phyloP scores from a whole-genome alignment of 148 eudicot genomes.

The Cornus controversa region DNA sequence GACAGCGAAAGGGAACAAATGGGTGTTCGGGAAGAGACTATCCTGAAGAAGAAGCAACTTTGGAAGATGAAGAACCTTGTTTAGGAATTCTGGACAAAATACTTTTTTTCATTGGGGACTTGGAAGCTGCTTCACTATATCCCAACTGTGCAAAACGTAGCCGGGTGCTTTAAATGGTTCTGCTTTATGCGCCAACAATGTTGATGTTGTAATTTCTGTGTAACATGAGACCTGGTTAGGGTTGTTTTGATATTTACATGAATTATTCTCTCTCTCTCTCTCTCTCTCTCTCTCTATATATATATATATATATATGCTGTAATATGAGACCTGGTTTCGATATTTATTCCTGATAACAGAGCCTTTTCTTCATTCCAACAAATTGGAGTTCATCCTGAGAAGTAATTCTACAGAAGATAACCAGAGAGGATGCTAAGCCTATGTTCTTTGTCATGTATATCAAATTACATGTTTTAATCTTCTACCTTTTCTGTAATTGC shows the following conservation, averaged over 20 bases:
- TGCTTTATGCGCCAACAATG: background rate
- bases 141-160: constrained; percentile 46
- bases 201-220: background rate
- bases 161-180: constrained; percentile 27
- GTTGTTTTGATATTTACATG: background rate
- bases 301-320: background rate
- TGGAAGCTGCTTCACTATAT: constrained; percentile 61
- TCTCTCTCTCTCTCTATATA: too few relatives aligned
- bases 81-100: constrained; percentile 61
- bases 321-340: background rate
- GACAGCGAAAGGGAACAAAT: constrained; percentile 17
- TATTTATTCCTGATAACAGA: background rate
- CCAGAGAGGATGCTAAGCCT: too few relatives aligned
- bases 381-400: too few relatives aligned
- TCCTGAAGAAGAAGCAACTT: constrained; percentile 18
- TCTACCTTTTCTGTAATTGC: too few relatives aligned
- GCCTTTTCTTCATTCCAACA: too few relatives aligned
- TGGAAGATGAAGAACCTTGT: constrained; percentile 26
- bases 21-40: constrained; percentile 12
- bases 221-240: background rate
- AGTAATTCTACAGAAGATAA: too few relatives aligned
- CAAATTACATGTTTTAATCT: too few relatives aligned
- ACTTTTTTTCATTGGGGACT: constrained; percentile 80
- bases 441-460: too few relatives aligned
- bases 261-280: too few relatives aligned